Conservation (phyloP, 805 yeast genomes). For the Hanseniaspora singularis region DNA sequence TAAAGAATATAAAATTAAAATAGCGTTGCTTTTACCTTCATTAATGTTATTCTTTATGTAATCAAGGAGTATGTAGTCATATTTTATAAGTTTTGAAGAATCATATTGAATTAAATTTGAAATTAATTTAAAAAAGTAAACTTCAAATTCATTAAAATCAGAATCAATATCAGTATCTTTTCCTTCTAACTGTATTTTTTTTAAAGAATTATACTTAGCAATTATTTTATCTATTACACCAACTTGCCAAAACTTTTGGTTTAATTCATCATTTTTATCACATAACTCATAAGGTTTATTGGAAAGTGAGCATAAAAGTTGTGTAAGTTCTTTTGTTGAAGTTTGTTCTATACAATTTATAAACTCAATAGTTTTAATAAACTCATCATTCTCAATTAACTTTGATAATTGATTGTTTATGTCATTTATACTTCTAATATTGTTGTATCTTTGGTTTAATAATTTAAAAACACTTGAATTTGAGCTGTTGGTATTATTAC, state of each 20-base stretch:
- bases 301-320: not conserved
- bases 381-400: slow-evolving; percentile 3
- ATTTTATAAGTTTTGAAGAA: not conserved
- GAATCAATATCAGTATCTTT: not conserved
- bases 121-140: slow-evolving; percentile 1
- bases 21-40: too few species aligned
- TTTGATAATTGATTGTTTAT: not conserved
- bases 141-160: slow-evolving; percentile 7
- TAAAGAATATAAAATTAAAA: slow-evolving; percentile 7
- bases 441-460: slow-evolving; percentile 9
- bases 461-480: slow-evolving; percentile 1
- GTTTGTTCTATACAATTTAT: slow-evolving; percentile 11
- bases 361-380: slow-evolving; percentile 9
- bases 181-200: not conserved
- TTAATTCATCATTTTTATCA: not conserved
- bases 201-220: slow-evolving; percentile 3
- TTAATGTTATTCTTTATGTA: slow-evolving; percentile 11
- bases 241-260: slow-evolving; percentile 7
- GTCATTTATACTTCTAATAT: not conserved
- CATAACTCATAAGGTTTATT: not conserved
- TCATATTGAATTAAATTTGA: not conserved
- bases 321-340: slow-evolving; percentile 1
- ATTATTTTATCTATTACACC: slow-evolving; percentile 11
- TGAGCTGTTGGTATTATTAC: not conserved
- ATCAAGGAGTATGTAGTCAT: slow-evolving; percentile 2